These are phyloP conservation scores for Volvariella surrecta DNA, from an alignment of 1,284 basidiomycete genomes.

Conservation along the genomic window DNA sequence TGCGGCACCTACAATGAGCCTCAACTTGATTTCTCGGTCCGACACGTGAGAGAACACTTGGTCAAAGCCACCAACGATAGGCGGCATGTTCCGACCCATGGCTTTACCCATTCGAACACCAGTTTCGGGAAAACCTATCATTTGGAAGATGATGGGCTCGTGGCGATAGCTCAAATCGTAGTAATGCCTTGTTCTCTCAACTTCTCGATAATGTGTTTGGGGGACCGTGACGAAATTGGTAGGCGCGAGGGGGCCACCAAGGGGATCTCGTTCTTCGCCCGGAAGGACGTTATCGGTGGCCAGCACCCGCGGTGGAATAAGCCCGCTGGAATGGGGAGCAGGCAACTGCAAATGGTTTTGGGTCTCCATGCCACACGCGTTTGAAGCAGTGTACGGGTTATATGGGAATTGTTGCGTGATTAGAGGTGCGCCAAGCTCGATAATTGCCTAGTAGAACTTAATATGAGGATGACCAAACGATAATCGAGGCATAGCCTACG, in stretches of 20 bases:
- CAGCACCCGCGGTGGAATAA: too few relatives aligned
- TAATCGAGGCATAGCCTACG: too few relatives aligned
- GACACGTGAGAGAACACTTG: conserved; percentile 10
- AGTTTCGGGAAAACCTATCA: conserved; percentile 14
- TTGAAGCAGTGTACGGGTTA: too few relatives aligned
- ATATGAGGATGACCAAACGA: too few relatives aligned
- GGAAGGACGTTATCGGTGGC: too few relatives aligned
- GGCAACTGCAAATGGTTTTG: too few relatives aligned
- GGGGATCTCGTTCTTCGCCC: too few relatives aligned
- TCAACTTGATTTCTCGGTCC: conserved; percentile 15
- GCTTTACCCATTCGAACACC: conserved; percentile 17
- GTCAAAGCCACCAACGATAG: conserved; percentile 12
- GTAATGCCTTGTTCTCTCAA: conserved; percentile 4
- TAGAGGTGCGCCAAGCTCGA: too few relatives aligned
- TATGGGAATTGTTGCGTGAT: too few relatives aligned
- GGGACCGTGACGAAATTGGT: conserved; percentile 6
- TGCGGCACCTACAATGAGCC: conserved; percentile 13
- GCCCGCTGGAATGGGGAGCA: too few relatives aligned
- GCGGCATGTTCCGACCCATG: conserved; percentile 9
- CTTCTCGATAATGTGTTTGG: conserved; percentile 5
- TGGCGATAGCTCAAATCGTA: conserved; percentile 8
- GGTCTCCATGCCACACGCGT: too few relatives aligned
- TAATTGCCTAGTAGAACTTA: too few relatives aligned
- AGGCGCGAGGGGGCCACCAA: neutral
- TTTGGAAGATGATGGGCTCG: conserved; percentile 14